These are phyloP conservation scores for Saturnispora diversa DNA, from an alignment of 805 yeast genomes.

Conservation along the genomic window DNA sequence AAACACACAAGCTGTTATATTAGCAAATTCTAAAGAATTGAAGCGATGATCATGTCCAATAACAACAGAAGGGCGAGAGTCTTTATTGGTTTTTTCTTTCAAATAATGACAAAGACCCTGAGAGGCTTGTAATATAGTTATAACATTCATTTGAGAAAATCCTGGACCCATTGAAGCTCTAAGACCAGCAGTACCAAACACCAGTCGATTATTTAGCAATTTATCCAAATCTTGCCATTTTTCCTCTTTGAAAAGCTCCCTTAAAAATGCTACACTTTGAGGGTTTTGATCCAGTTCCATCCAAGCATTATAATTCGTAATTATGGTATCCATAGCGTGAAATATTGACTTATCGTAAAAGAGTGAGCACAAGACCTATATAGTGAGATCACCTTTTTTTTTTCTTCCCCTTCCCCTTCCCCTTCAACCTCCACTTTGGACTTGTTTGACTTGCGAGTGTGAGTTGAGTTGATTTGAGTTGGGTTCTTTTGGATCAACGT, in stretches of 20 bases:
- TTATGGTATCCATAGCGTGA: conserved; percentile 2
- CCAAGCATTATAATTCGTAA: conserved; percentile 2
- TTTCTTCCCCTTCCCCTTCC: too few relatives aligned
- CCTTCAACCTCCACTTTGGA: too few relatives aligned
- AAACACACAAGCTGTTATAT: conserved; percentile 69
- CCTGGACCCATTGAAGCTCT: conserved; percentile 89
- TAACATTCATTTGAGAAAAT: conserved; percentile 77
- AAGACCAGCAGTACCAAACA: conserved; percentile 92
- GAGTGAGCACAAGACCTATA: background rate
- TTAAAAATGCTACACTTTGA: conserved; percentile 1
- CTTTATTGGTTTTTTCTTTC: conserved; percentile 25
- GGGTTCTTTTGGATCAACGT: too few relatives aligned
- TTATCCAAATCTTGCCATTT: conserved; percentile 39
- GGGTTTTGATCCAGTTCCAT: conserved; percentile 2
- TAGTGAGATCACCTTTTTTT: too few relatives aligned
- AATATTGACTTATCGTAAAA: background rate
- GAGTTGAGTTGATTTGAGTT: too few relatives aligned
- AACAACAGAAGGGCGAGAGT: conserved; percentile 54
- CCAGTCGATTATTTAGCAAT: conserved; percentile 51
- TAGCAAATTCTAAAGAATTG: conserved; percentile 73
- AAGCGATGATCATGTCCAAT: conserved; percentile 90
- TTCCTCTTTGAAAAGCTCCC: conserved; percentile 21
- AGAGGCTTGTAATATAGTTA: conserved; percentile 84
- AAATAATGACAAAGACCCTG: conserved; percentile 64
- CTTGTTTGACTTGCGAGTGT: too few relatives aligned